Evolutionary conservation across 2,329 filamentous ascomycete genomes (phyloP), one percentile per base, ranked within the genome.

Genomic region (Alternaria sp.): DNA sequence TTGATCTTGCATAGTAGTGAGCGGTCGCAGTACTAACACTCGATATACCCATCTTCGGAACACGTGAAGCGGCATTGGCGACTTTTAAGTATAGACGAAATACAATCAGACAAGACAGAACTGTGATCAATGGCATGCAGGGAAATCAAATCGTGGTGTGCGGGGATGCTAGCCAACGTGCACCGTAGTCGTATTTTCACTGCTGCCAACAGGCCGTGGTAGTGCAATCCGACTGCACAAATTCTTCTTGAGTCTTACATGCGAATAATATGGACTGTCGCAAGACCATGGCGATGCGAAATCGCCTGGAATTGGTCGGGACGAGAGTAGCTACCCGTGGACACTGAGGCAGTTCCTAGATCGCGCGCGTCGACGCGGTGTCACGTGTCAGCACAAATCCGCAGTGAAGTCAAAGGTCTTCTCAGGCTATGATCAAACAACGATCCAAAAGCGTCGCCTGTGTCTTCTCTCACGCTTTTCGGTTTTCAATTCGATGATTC

Each of bases 1-100:
- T 71, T 64, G 51, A 57, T 58, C 25, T 67, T 69, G 63, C 63
- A 63, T 61, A 61, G 47, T 60, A 25, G 53, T 53, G 44, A 63
- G 49, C 51, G 54, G 53, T 57, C 23, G 49, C 51, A 59, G 30
- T 60, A 54, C 58, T 53, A 47, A 37, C 53, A 56, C 54, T 49
- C 30, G 53, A 51, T 73, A 66, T 67, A 66, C 59, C 58, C 60
- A 37, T 41, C 44, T 63, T 44, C 53, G 54, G 55, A 50, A 30
- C 21, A 26, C 23, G 11, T 26, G 50, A 44, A 30, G 20, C 15
- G 10, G 51, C 20, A 23, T 55, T 51, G 20, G 57, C 37, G 53
- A 49, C 51, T 43, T 25, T 20, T n/a, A 44, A 58, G 25, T 54
- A 58, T 57, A 64, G 41, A 60, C 18, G 9, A 64, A 37, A 55